Conservation (phyloP, 805 yeast species). For the Saturnispora hagleri region DNA sequence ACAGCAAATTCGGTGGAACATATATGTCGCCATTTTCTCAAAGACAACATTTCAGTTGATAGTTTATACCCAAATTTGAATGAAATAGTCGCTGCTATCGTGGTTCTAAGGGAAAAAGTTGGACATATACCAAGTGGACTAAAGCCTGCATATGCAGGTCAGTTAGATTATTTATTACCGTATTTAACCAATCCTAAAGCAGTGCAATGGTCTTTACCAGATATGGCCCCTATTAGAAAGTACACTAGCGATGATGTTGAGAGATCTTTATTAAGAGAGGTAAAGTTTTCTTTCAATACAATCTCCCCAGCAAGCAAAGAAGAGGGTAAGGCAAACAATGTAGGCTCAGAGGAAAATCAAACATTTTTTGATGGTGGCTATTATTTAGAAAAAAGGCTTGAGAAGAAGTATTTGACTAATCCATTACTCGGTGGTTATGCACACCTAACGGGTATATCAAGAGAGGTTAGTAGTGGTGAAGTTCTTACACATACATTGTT, state of each 20-base stretch:
- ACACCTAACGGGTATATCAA: constrained; percentile 29
- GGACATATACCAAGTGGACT: constrained; percentile 77
- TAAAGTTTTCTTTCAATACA: constrained; percentile 49
- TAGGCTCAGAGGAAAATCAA: background rate
- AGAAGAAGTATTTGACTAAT: constrained; percentile 59
- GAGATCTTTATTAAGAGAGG: constrained; percentile 64
- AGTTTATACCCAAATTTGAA: constrained; percentile 35
- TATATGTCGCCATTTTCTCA: constrained; percentile 32
- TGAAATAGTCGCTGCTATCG: constrained; percentile 71
- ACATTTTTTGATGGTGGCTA: constrained; percentile 22
- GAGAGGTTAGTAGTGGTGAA: constrained; percentile 20
- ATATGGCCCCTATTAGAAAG: constrained; percentile 50
- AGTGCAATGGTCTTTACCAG: constrained; percentile 71
- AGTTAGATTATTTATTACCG: constrained; percentile 48
- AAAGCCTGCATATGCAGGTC: constrained; percentile 62
- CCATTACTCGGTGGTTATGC: constrained; percentile 39
- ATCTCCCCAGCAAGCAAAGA: constrained; percentile 27
- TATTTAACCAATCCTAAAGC: constrained; percentile 39
- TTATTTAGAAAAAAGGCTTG: constrained; percentile 54
- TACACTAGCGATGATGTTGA: constrained; percentile 73
- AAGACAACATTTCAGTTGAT: constrained; percentile 23
- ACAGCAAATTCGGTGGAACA: constrained; percentile 83
- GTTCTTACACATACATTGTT: constrained; percentile 56
- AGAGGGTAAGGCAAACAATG: constrained; percentile 12
- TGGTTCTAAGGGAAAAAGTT: constrained; percentile 69